Evolutionary conservation across 129 eudicot genomes (phyloP), one percentile per base, ranked within the genome.

Genomic region (Saussurea involucrata): DNA sequence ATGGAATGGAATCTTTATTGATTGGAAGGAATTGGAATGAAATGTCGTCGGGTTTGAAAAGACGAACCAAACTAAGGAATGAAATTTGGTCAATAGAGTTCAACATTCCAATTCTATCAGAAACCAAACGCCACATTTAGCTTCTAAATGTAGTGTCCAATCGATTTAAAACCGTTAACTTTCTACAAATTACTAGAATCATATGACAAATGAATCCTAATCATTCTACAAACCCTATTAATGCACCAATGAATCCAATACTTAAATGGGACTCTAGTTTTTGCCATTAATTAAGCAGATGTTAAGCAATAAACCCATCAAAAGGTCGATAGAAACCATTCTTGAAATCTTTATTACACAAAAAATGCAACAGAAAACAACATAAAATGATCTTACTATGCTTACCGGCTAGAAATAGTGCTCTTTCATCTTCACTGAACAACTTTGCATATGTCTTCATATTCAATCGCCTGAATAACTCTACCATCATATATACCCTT

Each of bases 401-500:
- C 37, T 20, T 57, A 13, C 76, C 69, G 3, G 20, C 17, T 10
- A 71, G 15, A 61, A 32, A 64, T 24, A 65, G 49, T 20, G 25
- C 32, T 12, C 18, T 21, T 36, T 78, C 77, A 80, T 64, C 69
- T 63, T 85, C 84, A 92, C 72, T 80, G 82, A 18, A 74, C 86
- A 68, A 93, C n/a, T 83, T 93, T 93, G 85, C 95, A 93, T 73
- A 93, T 89, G 71, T 93, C 98, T 86, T 93, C 98, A 74, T 93
- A 93, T 18, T 90, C 97, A 21, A 93, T 87, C 4, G 90, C 93
- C 10, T 86, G 89, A 10, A 93, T 85, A 83, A 91, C 90, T 81
- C 96, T 89, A 31, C 98, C 98, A 79, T 91, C 98, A 79, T 94
- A 94, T 4, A 89, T 53, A 8, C 98, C 98, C 86, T 94, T 94